Percentiles rank a stretch among this genome's conserved stretches.
Conservation (phyloP, 2,329 filamentous ascomycete genomes). For the Neodidymelliopsis sp. region DNA sequence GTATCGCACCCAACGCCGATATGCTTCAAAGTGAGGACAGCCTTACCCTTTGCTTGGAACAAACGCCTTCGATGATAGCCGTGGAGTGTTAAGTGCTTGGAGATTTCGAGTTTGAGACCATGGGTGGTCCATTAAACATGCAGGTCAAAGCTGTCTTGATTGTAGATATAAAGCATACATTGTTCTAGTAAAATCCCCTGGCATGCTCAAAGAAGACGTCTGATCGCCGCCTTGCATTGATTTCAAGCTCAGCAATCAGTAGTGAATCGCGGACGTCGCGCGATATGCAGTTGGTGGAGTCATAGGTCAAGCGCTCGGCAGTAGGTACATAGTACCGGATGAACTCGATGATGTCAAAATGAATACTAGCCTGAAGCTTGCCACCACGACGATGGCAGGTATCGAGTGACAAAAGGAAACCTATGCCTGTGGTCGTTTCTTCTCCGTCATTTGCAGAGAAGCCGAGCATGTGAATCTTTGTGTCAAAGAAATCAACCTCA, state of each 20-base stretch:
- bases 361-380: background rate
- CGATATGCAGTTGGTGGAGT: background rate
- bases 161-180: too few species aligned
- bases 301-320: background rate
- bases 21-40: too few species aligned
- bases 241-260: background rate
- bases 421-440: background rate
- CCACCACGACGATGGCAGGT: background rate
- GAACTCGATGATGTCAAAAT: background rate
- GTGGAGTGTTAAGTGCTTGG: too few species aligned
- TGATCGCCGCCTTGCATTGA: too few species aligned
- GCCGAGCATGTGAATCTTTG: background rate
- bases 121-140: too few species aligned
- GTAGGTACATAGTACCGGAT: slow-evolving; percentile 3
- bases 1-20: too few species aligned
- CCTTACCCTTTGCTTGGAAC: too few species aligned
- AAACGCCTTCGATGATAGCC: too few species aligned
- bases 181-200: too few species aligned
- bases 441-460: background rate
- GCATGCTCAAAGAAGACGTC: too few species aligned
- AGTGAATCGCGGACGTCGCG: background rate
- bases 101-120: too few species aligned
- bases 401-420: background rate
- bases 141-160: too few species aligned
- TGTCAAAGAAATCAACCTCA: background rate